Base-by-base conservation (phyloP, 2,329 filamentous ascomycete species). In the Alternaria sp. region DNA sequence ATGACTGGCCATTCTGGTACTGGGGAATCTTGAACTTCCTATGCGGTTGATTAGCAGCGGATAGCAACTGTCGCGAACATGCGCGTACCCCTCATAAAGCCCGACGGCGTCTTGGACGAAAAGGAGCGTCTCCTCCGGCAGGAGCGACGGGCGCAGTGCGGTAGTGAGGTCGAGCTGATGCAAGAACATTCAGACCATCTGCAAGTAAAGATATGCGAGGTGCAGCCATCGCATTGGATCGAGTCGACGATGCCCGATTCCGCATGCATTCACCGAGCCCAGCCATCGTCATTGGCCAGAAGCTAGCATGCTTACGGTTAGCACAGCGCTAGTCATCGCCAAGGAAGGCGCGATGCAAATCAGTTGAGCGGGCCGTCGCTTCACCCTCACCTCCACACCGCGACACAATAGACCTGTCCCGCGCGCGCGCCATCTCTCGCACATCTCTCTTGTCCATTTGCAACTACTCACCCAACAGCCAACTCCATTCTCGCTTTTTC, bases 91-190 rank as follows among this genome's bases (percentile, higher is more conserved):
- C 85, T 98, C 93, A 82, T 99, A 99, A 63, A 99, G 85, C 69
- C 95, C 95, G 72, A 99, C 94, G 79, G 93, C 94, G 85, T 98
- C 94, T 83, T 98, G 94, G 59, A 99, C 94, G 81, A 97, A 98
- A 61, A 99, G 86, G 55, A 98, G 85, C 70, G 92, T 91, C 86
- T 99, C 95, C 84, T 97, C 95, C 75, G 93, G 91, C 68, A 96
- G 87, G 78, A 97, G 91, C 63, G 90, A 91, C 73, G 95, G 95
- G 85, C 95, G 91, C 77, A 97, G 87, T 77, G 95, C 95, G 82
- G 94, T 97, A 59, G 95, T 99, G 75, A 99, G 88, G 82, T 99
- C 94, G 79, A 98, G 87, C 73, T 91, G 89, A 86, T 96, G 94
- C 85, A 97, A 86, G 87, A 96, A 97, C 94, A 98, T 98, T 85